A percentile compares a stretch with the other conserved stretches of the same genome.
Evolutionary conservation across 352 stramenopile species (phyloP).

Genomic region (Phytophthora aleatoria): DNA sequence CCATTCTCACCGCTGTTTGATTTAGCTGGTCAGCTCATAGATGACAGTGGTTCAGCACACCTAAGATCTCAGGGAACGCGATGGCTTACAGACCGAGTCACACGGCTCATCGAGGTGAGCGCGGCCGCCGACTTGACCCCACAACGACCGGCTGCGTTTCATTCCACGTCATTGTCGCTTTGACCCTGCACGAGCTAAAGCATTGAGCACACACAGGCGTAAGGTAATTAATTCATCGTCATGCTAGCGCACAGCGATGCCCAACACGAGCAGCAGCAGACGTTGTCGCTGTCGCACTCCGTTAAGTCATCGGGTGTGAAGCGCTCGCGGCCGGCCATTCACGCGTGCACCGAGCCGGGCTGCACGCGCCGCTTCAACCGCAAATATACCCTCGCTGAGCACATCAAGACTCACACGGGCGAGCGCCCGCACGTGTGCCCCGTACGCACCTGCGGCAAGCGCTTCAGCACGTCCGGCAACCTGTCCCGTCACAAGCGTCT

Average conservation of each 20-base stretch:
- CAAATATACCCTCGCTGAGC: constrained; percentile 67
- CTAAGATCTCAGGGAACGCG: constrained; percentile 38
- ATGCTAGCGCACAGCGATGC: constrained; percentile 21
- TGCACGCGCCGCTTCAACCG: constrained; percentile 57
- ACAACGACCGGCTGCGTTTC: background rate
- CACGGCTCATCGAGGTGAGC: constrained; percentile 28
- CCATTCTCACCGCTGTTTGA: constrained; percentile 1
- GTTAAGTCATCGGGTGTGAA: constrained; percentile 18
- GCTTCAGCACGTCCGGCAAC: constrained; percentile 53
- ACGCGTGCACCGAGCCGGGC: constrained; percentile 34
- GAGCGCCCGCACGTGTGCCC: constrained; percentile 43
- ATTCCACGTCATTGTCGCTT: constrained; percentile 34
- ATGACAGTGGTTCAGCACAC: constrained; percentile 16
- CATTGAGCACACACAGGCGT: constrained; percentile 1
- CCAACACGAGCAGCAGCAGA: constrained; percentile 7
- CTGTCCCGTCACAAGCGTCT: constrained; percentile 45
- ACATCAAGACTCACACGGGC: constrained; percentile 75
- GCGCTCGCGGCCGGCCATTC: constrained; percentile 22
- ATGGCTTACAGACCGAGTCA: constrained; percentile 34
- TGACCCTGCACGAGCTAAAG: background rate
- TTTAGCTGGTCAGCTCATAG: constrained; percentile 13
- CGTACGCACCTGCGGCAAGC: constrained; percentile 39
- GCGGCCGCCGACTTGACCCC: constrained; percentile 15
- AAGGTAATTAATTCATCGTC: background rate
- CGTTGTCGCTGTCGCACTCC: constrained; percentile 2